Percentiles rank a stretch among this genome's conserved stretches.
These are phyloP conservation scores for Corchorus capsularis DNA, from an alignment of 345 rosid genomes.

Conservation along the genomic window DNA sequence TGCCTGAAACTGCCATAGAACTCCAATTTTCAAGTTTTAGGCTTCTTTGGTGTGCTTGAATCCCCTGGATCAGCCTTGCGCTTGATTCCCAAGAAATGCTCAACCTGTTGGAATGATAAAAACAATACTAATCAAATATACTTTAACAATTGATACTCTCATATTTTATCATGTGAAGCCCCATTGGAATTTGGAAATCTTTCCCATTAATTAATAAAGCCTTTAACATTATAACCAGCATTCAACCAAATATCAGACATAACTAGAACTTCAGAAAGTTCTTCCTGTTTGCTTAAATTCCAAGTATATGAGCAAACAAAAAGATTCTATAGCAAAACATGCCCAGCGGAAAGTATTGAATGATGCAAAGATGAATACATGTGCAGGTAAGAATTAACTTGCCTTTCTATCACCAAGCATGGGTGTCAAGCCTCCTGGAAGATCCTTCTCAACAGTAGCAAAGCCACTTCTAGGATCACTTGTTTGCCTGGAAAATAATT, in stretches of 20 bases:
- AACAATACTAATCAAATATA: not conserved
- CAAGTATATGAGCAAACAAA: not conserved
- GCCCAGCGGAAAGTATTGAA: not conserved
- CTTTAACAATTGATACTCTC: no score
- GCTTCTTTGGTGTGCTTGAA: slow-evolving; percentile 53
- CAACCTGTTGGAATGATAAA: slow-evolving; percentile 53
- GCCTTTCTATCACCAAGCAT: slow-evolving; percentile 97
- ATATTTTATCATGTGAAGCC: no score
- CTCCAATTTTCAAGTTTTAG: slow-evolving; percentile 43
- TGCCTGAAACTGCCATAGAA: not conserved
- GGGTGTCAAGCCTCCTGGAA: slow-evolving; percentile 82
- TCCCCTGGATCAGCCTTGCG: slow-evolving; percentile 63
- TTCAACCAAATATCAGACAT: not conserved
- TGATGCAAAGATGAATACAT: not conserved
- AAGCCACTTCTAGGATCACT: slow-evolving; percentile 90
- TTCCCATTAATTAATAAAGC: not conserved
- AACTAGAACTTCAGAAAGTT: not conserved
- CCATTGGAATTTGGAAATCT: not conserved
- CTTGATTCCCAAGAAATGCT: slow-evolving; percentile 93
- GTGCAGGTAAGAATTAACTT: slow-evolving; percentile 25
- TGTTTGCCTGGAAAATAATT: slow-evolving; percentile 56
- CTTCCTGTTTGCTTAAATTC: not conserved
- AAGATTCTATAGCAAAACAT: not conserved
- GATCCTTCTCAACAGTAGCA: slow-evolving; percentile 86
- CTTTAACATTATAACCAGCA: not conserved